These are phyloP conservation scores for Phaffia rhodozyma DNA, from an alignment of 1,284 basidiomycete genomes.

Conservation along the genomic window DNA sequence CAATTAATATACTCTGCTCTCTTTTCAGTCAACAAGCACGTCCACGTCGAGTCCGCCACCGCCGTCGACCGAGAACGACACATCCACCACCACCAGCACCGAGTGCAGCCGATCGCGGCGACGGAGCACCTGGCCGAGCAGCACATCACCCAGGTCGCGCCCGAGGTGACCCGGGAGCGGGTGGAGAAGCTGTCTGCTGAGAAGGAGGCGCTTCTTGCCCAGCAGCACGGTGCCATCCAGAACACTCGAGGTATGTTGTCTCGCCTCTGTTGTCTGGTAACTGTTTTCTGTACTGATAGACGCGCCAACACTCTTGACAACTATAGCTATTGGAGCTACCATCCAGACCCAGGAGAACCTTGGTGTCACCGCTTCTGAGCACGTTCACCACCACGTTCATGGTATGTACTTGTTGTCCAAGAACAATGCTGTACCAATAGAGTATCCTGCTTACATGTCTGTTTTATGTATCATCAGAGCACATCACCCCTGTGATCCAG, in stretches of 20 bases:
- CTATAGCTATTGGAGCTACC: neutral
- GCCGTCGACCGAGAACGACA: conserved; percentile 34
- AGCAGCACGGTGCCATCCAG: conserved; percentile 28
- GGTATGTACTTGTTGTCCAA: conserved; percentile 25
- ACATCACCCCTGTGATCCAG: neutral
- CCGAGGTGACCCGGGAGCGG: conserved; percentile 29
- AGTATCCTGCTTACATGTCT: conserved; percentile 9
- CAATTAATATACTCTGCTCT: neutral
- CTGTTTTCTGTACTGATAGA: no score
- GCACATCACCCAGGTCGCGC: conserved; percentile 27
- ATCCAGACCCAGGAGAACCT: conserved; percentile 5
- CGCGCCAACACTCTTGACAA: conserved; percentile 19
- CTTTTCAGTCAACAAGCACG: neutral
- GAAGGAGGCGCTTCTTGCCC: conserved; percentile 32
- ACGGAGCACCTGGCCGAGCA: conserved; percentile 27
- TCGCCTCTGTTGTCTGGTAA: conserved; percentile 20
- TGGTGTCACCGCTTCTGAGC: conserved; percentile 27
- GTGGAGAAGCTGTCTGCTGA: conserved; percentile 35
- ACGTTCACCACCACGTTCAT: conserved; percentile 36
- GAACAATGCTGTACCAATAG: conserved; percentile 30
- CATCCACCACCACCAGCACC: conserved; percentile 34
- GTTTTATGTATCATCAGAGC: neutral
- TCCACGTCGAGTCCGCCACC: neutral
- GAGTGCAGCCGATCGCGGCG: conserved; percentile 32
- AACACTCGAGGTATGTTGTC: conserved; percentile 26